These are phyloP conservation scores for Huntiella moniliformis DNA, from an alignment of 2,329 filamentous ascomycete species.

Conservation along the genomic window DNA sequence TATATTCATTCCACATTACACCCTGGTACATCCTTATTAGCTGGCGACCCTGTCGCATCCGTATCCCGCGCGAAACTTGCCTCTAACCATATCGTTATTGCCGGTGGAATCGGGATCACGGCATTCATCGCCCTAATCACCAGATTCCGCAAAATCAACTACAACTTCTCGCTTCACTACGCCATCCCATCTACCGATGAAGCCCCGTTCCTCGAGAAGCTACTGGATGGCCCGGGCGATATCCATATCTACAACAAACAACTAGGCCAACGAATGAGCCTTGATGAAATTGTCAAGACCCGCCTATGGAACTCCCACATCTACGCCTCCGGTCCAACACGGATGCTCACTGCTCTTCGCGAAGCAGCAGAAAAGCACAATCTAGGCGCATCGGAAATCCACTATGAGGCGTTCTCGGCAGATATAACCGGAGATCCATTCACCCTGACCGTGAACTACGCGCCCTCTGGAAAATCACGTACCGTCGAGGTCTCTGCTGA, in stretches of 20 bases:
- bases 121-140: slow-evolving; percentile 37
- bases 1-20: slow-evolving; percentile 32
- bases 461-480: slow-evolving; percentile 15
- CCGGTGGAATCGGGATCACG: slow-evolving; percentile 47
- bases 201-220: slow-evolving; percentile 32
- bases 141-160: slow-evolving; percentile 25
- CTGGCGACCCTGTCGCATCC: slow-evolving; percentile 32
- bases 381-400: slow-evolving; percentile 31
- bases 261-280: slow-evolving; percentile 31
- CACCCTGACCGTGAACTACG: slow-evolving; percentile 28
- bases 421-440: slow-evolving; percentile 39
- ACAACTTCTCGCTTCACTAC: slow-evolving; percentile 36
- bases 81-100: slow-evolving; percentile 43
- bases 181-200: slow-evolving; percentile 33
- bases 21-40: slow-evolving; percentile 26
- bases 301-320: slow-evolving; percentile 36
- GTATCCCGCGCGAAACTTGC: slow-evolving; percentile 27
- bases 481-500: slow-evolving; percentile 28
- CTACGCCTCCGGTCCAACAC: slow-evolving; percentile 40
- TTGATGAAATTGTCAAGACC: slow-evolving; percentile 25
- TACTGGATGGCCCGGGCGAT: slow-evolving; percentile 20
- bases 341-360: slow-evolving; percentile 35
- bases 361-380: slow-evolving; percentile 23
- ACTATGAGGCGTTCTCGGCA: slow-evolving; percentile 39
- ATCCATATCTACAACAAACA: slow-evolving; percentile 34